A percentile compares a stretch with the other conserved stretches of the same genome.
phyloP scores from a whole-genome alignment of 2,329 filamentous ascomycete species.

The Dryadomyces quercivorus region DNA sequence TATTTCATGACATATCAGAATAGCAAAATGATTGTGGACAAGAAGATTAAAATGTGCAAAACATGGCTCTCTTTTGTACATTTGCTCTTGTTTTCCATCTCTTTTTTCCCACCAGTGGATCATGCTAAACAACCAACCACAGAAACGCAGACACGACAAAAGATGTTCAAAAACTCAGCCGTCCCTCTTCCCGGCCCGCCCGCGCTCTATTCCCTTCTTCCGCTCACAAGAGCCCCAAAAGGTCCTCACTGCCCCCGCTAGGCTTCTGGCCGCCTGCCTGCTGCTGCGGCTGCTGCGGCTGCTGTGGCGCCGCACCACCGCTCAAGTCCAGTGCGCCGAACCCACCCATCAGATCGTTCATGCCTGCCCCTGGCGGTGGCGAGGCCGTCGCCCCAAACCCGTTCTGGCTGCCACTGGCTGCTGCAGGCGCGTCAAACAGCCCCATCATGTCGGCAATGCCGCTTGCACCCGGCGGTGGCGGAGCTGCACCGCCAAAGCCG shows the following conservation, averaged over 20 bases:
- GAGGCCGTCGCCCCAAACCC: neutral
- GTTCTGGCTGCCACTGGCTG: constrained; percentile 24
- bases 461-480: constrained; percentile 24
- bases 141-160: neutral
- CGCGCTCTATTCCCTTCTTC: constrained; percentile 12
- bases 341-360: constrained; percentile 84
- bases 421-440: constrained; percentile 54
- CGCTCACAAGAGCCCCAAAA: constrained; percentile 44
- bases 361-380: constrained; percentile 30
- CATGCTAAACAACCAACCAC: neutral
- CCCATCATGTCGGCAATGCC: constrained; percentile 55
- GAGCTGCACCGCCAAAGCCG: constrained; percentile 14
- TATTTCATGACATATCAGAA: neutral
- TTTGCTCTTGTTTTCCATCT: neutral
- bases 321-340: constrained; percentile 73
- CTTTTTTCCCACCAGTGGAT: neutral
- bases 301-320: constrained; percentile 46
- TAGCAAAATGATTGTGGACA: neutral
- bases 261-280: constrained; percentile 49
- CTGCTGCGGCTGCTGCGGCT: constrained; percentile 14
- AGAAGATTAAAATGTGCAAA: neutral
- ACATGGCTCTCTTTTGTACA: neutral
- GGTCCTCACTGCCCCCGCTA: constrained; percentile 42
- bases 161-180: neutral
- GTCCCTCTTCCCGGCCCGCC: neutral